phyloP scores from a whole-genome alignment of 306 rosid genomes.

The Morella rubra region DNA sequence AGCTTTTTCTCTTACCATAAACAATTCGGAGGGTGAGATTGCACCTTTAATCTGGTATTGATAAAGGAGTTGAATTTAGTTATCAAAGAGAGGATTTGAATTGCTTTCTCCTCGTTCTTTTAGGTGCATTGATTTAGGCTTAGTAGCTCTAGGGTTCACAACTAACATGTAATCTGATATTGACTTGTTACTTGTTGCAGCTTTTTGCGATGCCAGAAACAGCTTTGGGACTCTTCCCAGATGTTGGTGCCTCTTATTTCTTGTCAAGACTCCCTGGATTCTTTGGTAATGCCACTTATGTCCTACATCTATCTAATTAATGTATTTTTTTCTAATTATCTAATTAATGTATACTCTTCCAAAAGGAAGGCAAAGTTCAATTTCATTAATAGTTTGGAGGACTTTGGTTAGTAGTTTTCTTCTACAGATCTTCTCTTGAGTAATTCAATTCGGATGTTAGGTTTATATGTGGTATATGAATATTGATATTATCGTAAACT shows the following conservation, averaged over 20 bases:
- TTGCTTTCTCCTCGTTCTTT: neutral
- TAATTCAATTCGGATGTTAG: neutral
- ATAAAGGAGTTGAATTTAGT: neutral
- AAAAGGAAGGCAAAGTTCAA: slow-evolving; percentile 9
- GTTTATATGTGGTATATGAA: neutral
- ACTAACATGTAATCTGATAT: slow-evolving; percentile 14
- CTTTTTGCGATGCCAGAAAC: slow-evolving; percentile 99
- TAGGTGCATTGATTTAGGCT: neutral
- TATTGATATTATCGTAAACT: neutral
- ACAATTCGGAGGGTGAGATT: neutral
- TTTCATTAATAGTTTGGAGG: neutral
- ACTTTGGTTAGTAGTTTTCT: neutral
- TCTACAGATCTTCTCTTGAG: neutral
- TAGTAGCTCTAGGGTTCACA: neutral
- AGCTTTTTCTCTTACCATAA: neutral
- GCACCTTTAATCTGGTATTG: neutral
- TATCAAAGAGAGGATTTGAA: no score
- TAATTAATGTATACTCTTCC: no score
- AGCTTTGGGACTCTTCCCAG: slow-evolving; percentile 93
- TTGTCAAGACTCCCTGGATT: slow-evolving; percentile 91
- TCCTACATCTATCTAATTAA: slow-evolving; percentile 16
- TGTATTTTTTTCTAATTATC: no score
- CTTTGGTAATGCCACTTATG: slow-evolving; percentile 59
- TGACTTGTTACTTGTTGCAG: slow-evolving; percentile 43
- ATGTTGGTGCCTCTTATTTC: slow-evolving; percentile 86